Evolutionary conservation across 129 eudicot genomes (phyloP), one percentile per base, ranked within the genome.

Genomic region (Centella asiatica): DNA sequence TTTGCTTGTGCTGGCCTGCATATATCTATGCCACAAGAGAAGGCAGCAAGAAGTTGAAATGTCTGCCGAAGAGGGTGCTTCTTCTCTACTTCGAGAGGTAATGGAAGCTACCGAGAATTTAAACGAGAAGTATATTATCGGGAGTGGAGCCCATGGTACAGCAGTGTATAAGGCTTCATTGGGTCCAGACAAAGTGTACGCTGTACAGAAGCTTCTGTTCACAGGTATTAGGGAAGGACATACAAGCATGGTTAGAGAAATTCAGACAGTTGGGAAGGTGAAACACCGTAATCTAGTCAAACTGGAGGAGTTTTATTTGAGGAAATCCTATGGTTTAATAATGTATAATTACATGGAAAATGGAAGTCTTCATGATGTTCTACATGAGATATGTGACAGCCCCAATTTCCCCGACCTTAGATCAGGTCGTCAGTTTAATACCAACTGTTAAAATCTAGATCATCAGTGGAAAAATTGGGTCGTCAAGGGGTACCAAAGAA

Each of bases 81-180:
- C 87, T 19, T 69, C 86, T 15, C 64, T 82, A 71, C 71, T 85
- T 47, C 70, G 69, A 36, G 75, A 79, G 73, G 78, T 82, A 32
- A 49, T 85, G 62, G 87, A 64, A 68, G 94, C 87, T 33, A 85
- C 97, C 13, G 97, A 77, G 67, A 82, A 79, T 51, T 73, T 85
- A 54, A 74, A 77, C 34, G 90, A 77, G 8, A 77, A 55, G 74
- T 82, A 79, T 63, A 62, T 88, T 59, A 69, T 85, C 4, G 97
- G 97, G 77, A 88, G 77, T 61, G 95, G 97, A 63, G 87, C 85
- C 55, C 94, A 88, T 55, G 97, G 94, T 39, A 85, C n/a, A n/a
- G n/a, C 77, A 1, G 94, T 88, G 22, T 88, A 88, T 67, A 88
- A 77, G 83, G 97, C 85, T n/a, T 68, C 53, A 4, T 59, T 85